phyloP scores from a whole-genome alignment of 176 grass and related monocot species.

The Raddia guianensis region DNA sequence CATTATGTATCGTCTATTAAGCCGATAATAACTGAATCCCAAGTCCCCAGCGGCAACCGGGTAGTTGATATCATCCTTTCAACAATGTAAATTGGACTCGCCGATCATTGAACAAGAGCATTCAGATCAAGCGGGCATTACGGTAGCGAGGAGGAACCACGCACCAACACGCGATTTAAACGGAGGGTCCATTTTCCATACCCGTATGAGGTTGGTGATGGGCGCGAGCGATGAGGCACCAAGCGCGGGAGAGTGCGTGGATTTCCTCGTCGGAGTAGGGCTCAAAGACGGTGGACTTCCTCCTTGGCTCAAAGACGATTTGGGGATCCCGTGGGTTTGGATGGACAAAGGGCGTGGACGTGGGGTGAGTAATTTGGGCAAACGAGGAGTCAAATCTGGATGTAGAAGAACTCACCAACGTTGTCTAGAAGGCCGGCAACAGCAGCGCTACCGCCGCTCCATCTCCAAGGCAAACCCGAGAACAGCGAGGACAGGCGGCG shows the following conservation, averaged over 20 bases:
- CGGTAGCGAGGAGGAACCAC: neutral
- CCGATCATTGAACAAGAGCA: conserved; percentile 6
- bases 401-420: too few relatives aligned
- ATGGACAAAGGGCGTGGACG: too few relatives aligned
- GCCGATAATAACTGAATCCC: neutral
- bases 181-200: conserved; percentile 41
- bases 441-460: too few relatives aligned
- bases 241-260: conserved; percentile 58
- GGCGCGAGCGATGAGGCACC: conserved; percentile 65
- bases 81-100: neutral
- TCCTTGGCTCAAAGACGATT: too few relatives aligned
- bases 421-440: too few relatives aligned
- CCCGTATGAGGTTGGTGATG: conserved; percentile 85
- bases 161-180: neutral
- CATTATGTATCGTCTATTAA: neutral
- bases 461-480: too few relatives aligned
- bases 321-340: too few relatives aligned
- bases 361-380: too few relatives aligned
- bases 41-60: neutral
- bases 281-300: too few relatives aligned
- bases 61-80: neutral
- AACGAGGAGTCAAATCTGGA: too few relatives aligned
- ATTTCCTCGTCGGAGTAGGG: too few relatives aligned
- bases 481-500: too few relatives aligned
- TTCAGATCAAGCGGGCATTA: conserved; percentile 9